phyloP scores from a whole-genome alignment of 495 filamentous ascomycete genomes.

The Neurospora intermedia region DNA sequence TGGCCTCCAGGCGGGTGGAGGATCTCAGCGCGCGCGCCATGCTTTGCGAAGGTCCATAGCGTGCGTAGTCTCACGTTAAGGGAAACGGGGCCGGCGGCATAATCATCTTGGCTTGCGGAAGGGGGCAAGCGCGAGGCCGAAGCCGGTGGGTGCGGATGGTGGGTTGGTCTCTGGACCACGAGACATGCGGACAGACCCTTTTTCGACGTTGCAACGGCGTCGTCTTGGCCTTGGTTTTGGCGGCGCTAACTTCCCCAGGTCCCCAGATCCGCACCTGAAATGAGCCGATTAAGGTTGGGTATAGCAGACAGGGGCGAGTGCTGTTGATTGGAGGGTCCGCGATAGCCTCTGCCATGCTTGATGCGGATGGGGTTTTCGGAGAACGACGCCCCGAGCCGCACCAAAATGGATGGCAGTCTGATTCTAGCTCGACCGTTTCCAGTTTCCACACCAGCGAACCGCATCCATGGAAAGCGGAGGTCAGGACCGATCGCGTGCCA shows the following conservation, averaged over 20 bases:
- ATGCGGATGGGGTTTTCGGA: background rate
- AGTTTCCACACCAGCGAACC: too few species aligned
- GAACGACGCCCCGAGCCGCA: background rate
- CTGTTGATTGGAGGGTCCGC: slow-evolving; percentile 19
- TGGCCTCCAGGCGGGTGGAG: background rate
- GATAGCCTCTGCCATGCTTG: background rate
- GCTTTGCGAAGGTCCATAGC: background rate
- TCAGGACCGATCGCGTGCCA: background rate
- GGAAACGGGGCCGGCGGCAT: background rate
- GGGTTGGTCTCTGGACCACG: slow-evolving; percentile 1
- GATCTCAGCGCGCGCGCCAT: background rate
- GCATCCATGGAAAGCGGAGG: too few species aligned
- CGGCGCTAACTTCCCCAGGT: background rate
- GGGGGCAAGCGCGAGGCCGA: background rate
- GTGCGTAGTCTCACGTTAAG: slow-evolving; percentile 10
- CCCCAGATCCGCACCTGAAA: background rate
- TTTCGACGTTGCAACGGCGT: slow-evolving; percentile 6
- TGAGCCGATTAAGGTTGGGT: slow-evolving; percentile 17
- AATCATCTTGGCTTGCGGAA: slow-evolving; percentile 1
- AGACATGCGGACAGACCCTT: slow-evolving; percentile 13
- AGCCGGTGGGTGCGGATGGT: background rate
- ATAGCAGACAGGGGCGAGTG: slow-evolving; percentile 15
- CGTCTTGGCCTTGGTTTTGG: slow-evolving; percentile 5
- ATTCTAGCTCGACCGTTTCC: background rate
- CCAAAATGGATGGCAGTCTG: background rate